These are phyloP conservation scores for Mucor racemosus DNA, from an alignment of 371 early-diverging fungal species.

Conservation along the genomic window DNA sequence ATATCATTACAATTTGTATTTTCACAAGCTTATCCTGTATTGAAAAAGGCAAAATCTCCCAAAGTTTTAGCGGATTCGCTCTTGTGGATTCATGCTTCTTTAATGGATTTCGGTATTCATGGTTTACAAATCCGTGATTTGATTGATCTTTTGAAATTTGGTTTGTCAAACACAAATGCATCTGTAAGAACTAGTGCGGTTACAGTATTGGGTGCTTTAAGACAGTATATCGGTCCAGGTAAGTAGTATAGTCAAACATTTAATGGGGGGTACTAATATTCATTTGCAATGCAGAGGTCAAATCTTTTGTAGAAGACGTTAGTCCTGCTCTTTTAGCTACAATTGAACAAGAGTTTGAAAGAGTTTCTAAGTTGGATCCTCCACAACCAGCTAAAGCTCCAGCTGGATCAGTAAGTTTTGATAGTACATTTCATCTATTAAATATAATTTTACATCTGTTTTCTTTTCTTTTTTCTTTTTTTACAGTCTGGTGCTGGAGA, in stretches of 20 bases:
- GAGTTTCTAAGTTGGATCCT: conserved; percentile 77
- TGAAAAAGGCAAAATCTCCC: conserved; percentile 85
- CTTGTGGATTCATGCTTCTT: conserved; percentile 77
- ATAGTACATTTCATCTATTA: not conserved
- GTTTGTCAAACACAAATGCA: conserved; percentile 82
- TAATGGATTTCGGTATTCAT: conserved; percentile 88
- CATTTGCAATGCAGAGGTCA: conserved; percentile 56
- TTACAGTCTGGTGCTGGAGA: conserved; percentile 5
- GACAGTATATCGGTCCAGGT: conserved; percentile 82
- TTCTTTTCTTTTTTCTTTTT: not conserved
- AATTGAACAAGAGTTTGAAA: conserved; percentile 92
- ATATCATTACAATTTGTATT: conserved; percentile 82
- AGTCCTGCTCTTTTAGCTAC: conserved; percentile 78
- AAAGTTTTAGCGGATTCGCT: conserved; percentile 88
- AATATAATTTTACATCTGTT: not conserved
- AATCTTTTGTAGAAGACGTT: conserved; percentile 84
- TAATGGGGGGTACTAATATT: no score
- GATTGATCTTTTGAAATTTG: conserved; percentile 83
- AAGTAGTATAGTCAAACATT: not conserved
- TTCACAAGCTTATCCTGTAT: conserved; percentile 74
- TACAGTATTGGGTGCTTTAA: conserved; percentile 76
- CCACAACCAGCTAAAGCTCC: conserved; percentile 72
- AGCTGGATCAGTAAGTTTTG: conserved; percentile 18
- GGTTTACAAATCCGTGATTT: conserved; percentile 79
- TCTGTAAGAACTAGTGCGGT: conserved; percentile 83